Conservation (phyloP, 257 asterid species). For the Solanum pennellii region DNA sequence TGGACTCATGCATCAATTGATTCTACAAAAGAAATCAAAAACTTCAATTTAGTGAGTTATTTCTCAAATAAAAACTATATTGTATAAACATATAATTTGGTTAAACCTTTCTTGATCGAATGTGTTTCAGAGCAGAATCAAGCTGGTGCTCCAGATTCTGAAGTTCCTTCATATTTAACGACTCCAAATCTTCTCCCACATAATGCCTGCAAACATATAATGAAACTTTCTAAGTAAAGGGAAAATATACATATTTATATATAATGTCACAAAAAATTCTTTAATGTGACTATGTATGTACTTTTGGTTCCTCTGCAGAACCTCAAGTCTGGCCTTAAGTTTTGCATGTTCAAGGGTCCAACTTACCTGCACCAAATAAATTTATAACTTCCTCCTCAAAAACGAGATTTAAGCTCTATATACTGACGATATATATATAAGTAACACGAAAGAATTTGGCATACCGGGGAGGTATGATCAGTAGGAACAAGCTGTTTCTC, state of each 20-base stretch:
- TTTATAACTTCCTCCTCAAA: background rate
- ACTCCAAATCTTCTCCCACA: slow-evolving; percentile 51
- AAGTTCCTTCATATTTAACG: slow-evolving; percentile 42
- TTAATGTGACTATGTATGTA: background rate
- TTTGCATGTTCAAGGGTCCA: slow-evolving; percentile 48
- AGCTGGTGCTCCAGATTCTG: slow-evolving; percentile 59
- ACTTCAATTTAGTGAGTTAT: background rate
- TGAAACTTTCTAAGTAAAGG: background rate
- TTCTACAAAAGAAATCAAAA: background rate
- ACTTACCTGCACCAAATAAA: slow-evolving; percentile 29
- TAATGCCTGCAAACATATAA: slow-evolving; percentile 29
- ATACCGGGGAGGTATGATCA: slow-evolving; percentile 42
- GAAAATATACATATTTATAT: background rate
- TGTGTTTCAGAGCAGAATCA: slow-evolving; percentile 39
- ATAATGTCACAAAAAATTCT: background rate
- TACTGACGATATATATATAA: background rate
- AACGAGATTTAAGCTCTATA: background rate
- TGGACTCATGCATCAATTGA: background rate
- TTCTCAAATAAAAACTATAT: background rate
- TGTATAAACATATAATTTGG: background rate
- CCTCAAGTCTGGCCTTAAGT: slow-evolving; percentile 51
- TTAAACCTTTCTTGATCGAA: slow-evolving; percentile 43
- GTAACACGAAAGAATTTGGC: background rate
- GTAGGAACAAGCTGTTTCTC: slow-evolving; percentile 39
- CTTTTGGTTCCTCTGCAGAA: slow-evolving; percentile 44